Evolutionary conservation across 2,329 filamentous ascomycete genomes (phyloP).

Genomic region (Pseudogymnoascus sp.): DNA sequence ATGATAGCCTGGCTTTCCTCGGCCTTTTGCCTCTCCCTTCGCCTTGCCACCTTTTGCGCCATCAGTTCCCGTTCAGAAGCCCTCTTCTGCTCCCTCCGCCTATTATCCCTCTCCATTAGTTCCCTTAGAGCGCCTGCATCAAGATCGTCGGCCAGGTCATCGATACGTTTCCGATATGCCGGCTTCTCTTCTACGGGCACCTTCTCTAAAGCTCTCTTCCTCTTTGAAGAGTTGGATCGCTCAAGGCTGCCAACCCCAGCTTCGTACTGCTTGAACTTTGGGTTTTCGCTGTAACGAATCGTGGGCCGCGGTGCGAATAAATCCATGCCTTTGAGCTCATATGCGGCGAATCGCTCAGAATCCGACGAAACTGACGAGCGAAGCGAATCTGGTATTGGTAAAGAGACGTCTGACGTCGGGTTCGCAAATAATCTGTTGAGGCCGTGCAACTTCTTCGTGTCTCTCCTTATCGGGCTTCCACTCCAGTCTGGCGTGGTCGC

Average conservation of each 20-base stretch:
- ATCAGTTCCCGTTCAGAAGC: constrained; percentile 60
- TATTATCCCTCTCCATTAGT: constrained; percentile 80
- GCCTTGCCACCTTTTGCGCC: constrained; percentile 56
- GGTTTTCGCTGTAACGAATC: constrained; percentile 63
- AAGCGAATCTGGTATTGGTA: constrained; percentile 67
- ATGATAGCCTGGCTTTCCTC: constrained; percentile 49
- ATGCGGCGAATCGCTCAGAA: constrained; percentile 63
- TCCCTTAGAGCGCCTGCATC: constrained; percentile 78
- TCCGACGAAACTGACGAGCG: constrained; percentile 69
- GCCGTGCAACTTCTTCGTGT: constrained; percentile 59
- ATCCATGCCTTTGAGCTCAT: constrained; percentile 71
- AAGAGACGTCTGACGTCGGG: constrained; percentile 56
- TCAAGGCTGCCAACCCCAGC: constrained; percentile 35
- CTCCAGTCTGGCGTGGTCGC: constrained; percentile 52
- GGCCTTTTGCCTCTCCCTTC: constrained; percentile 58
- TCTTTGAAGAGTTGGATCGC: constrained; percentile 38
- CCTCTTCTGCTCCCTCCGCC: constrained; percentile 69
- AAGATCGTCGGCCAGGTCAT: constrained; percentile 75
- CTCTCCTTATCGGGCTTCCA: constrained; percentile 52
- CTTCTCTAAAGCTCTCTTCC: constrained; percentile 37
- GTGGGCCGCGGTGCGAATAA: constrained; percentile 81
- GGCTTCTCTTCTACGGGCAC: constrained; percentile 54
- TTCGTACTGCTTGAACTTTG: constrained; percentile 46
- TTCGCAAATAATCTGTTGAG: constrained; percentile 51
- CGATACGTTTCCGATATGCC: constrained; percentile 54